Conservation (phyloP, 2,329 filamentous ascomycete genomes). For the Beauveria varroae region DNA sequence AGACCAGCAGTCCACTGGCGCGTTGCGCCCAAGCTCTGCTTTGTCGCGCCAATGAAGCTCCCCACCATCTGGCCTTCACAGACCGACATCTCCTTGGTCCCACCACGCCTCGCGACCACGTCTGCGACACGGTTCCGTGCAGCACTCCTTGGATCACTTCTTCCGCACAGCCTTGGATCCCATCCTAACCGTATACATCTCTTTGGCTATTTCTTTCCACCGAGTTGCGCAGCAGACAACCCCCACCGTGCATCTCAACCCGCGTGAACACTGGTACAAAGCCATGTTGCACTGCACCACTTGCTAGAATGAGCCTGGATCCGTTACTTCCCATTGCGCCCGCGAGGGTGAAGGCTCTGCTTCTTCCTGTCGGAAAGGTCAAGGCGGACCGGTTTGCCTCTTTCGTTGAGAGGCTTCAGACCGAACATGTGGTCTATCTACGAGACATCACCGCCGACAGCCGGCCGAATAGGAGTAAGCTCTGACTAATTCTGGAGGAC, state of each 20-base stretch:
- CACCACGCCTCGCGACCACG: constrained; percentile 5
- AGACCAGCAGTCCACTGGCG: too few species aligned
- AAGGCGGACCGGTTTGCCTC: constrained; percentile 70
- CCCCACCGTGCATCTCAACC: background rate
- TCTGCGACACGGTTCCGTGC: background rate
- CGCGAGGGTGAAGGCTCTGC: constrained; percentile 79
- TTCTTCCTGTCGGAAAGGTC: constrained; percentile 82
- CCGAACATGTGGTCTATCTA: constrained; percentile 74
- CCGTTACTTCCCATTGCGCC: constrained; percentile 85
- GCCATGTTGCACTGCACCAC: constrained; percentile 24
- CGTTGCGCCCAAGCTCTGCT: background rate
- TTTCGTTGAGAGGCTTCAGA: constrained; percentile 71
- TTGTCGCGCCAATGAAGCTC: background rate
- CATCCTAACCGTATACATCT: background rate
- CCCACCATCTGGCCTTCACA: background rate
- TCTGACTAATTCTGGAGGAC: background rate
- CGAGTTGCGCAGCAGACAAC: background rate
- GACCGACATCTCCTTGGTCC: constrained; percentile 7
- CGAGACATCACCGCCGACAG: constrained; percentile 81
- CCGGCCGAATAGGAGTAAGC: constrained; percentile 74
- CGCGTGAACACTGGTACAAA: background rate
- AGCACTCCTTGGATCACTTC: background rate
- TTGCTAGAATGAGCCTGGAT: constrained; percentile 75
- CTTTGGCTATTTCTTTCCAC: background rate
- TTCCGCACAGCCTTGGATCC: background rate